Evolutionary conservation across 202 grass and related monocot genomes (phyloP).

Genomic region (Saccharum hybrid): DNA sequence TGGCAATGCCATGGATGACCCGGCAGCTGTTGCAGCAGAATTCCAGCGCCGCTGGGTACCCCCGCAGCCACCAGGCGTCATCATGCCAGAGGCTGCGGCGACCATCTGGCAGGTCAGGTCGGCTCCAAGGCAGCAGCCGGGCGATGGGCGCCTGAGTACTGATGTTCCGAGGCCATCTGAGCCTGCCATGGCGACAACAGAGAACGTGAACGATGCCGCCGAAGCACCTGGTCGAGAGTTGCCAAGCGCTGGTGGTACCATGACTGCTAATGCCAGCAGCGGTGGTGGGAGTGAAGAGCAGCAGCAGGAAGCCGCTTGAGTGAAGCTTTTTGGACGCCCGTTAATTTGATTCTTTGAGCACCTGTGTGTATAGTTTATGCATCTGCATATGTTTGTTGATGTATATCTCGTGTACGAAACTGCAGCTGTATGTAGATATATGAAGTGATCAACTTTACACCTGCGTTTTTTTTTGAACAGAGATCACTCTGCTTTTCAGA

Average conservation of each 20-base stretch:
- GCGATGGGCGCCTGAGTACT: constrained; percentile 5
- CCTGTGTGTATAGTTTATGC: not conserved
- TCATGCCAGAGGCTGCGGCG: constrained; percentile 63
- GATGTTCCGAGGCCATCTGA: constrained; percentile 22
- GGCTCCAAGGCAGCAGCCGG: constrained; percentile 45
- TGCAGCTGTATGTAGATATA: not conserved
- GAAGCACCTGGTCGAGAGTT: not conserved
- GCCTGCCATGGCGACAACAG: not conserved
- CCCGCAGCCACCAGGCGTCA: constrained; percentile 58
- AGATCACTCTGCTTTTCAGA: no score
- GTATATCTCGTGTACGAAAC: not conserved
- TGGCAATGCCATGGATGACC: not conserved
- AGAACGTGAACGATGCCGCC: not conserved
- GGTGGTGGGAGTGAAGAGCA: not conserved
- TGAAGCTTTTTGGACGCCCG: not conserved
- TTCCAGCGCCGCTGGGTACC: constrained; percentile 73
- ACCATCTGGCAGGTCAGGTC: constrained; percentile 74
- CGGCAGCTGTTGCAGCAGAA: constrained; percentile 4
- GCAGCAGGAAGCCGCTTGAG: constrained; percentile 18
- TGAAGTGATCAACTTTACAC: not conserved
- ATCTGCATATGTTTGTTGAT: not conserved
- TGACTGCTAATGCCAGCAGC: not conserved
- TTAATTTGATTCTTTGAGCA: not conserved
- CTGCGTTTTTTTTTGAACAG: no score
- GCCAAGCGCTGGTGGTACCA: not conserved